Evolutionary conservation across 2,329 filamentous ascomycete species (phyloP), one percentile per base, ranked within the genome.

Genomic region (Macroventuria anomochaeta): DNA sequence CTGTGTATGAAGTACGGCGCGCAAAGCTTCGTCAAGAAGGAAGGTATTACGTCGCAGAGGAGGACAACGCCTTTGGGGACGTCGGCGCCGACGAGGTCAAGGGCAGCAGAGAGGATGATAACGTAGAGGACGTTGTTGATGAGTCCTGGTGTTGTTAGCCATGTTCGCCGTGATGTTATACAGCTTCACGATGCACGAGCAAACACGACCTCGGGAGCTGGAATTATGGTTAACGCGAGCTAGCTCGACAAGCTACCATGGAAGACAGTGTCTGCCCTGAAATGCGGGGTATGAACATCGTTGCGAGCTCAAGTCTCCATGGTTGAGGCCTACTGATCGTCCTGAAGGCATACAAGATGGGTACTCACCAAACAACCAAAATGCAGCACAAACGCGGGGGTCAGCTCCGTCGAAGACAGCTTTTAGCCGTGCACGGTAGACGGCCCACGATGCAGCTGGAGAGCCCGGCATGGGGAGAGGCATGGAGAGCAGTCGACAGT

Each of bases 91-190:
- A 97, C 95, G 57, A 99, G 89, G 70, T 99, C 95, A 67, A 97
- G 89, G 3, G 95, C 95, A 29, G 95, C 90, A 25, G 92, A 96
- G 68, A 99, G 88, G 71, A 97, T 95, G 74, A 97, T 90, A 50
- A 97, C 93, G 76, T 97, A 97, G 77, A 97, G 89, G 64, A 97
- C 91, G 78, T 97, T 97, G 77, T 99, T 97, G 73, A 97, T 95
- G 15, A 95, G 79, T 46, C 91, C 91, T 93, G 68, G 20, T 11
- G 18, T 2, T 39, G 44, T 54, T 23, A 49, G 51, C n/a, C 5
- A 4, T 25, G 26, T 26, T 17, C 3, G 12, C 15, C 1, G 26
- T 31, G 32, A 18, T 42, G n/a, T 7, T 34, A 5, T 7, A 11
- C 18, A 10, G n/a, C n/a, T n/a, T n/a, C n/a, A n/a, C n/a, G n/a